Evolutionary conservation across 1,284 basidiomycete species (phyloP).

Genomic region (Malassezia caprae): DNA sequence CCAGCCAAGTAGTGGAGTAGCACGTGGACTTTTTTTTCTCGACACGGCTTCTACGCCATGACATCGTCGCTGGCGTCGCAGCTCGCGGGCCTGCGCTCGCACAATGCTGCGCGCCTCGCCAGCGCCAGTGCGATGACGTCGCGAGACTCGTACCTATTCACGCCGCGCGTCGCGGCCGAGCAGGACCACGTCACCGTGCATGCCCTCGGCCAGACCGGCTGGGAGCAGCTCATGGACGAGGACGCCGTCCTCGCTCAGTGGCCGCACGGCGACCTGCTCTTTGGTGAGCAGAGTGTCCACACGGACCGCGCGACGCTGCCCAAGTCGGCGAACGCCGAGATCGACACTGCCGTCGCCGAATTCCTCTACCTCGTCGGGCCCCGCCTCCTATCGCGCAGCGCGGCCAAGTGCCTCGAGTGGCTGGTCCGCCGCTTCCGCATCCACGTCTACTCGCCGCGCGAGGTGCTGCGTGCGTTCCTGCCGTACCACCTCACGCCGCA

Average conservation of each 20-base stretch:
- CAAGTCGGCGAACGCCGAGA: slow-evolving; percentile 57
- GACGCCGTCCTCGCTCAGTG: slow-evolving; percentile 27
- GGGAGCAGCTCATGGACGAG: slow-evolving; percentile 56
- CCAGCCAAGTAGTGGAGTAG: background rate
- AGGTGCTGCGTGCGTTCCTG: slow-evolving; percentile 70
- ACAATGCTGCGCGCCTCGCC: slow-evolving; percentile 66
- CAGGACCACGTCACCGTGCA: slow-evolving; percentile 66
- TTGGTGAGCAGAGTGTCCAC: slow-evolving; percentile 66
- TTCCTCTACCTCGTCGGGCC: slow-evolving; percentile 67
- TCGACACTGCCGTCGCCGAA: slow-evolving; percentile 58
- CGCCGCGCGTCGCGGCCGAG: slow-evolving; percentile 34
- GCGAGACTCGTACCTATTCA: slow-evolving; percentile 70
- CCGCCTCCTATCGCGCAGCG: slow-evolving; percentile 69
- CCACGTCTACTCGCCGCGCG: slow-evolving; percentile 80
- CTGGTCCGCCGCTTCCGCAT: slow-evolving; percentile 86
- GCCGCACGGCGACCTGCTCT: slow-evolving; percentile 59
- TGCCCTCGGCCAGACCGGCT: slow-evolving; percentile 69
- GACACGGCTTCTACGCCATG: slow-evolving; percentile 49
- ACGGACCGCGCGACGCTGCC: slow-evolving; percentile 73
- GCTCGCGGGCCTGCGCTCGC: slow-evolving; percentile 67
- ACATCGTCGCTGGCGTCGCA: slow-evolving; percentile 71
- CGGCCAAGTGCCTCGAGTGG: slow-evolving; percentile 89
- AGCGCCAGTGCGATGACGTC: slow-evolving; percentile 56
- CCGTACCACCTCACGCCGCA: slow-evolving; percentile 92
- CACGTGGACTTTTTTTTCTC: background rate